These are phyloP conservation scores for Pseudopithomyces maydicus DNA, from an alignment of 2,329 filamentous ascomycete species.

Conservation along the genomic window DNA sequence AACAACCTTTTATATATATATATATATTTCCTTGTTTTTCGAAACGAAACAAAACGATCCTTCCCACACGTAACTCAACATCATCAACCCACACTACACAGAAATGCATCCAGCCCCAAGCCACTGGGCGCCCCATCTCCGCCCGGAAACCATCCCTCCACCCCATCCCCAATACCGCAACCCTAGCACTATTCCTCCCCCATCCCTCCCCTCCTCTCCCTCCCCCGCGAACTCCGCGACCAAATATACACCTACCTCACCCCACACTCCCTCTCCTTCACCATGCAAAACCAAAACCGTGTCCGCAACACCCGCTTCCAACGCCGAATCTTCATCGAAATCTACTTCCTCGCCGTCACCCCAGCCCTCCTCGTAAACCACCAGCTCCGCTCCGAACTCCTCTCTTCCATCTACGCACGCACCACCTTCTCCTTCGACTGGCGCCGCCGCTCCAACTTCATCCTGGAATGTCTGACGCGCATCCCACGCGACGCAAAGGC, in stretches of 20 bases:
- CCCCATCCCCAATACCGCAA: too few relatives aligned
- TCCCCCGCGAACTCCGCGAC: not conserved
- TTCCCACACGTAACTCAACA: too few relatives aligned
- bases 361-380: not conserved
- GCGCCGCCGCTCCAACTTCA: not conserved
- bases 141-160: not conserved
- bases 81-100: not conserved
- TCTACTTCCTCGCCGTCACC: not conserved
- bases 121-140: not conserved
- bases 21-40: too few relatives aligned
- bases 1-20: too few relatives aligned
- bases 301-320: too few relatives aligned
- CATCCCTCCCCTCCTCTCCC: not conserved
- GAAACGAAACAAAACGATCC: too few relatives aligned
- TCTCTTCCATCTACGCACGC: not conserved
- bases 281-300: not conserved
- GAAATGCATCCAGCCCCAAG: not conserved
- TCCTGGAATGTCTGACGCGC: not conserved
- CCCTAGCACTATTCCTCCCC: not conserved
- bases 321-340: too few relatives aligned
- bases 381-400: not conserved
- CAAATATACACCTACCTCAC: not conserved
- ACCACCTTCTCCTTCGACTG: not conserved
- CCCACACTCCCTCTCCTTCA: not conserved
- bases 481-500: not conserved